Evolutionary conservation across 139 green algal species (phyloP).

Genomic region (Eudorina sp.): DNA sequence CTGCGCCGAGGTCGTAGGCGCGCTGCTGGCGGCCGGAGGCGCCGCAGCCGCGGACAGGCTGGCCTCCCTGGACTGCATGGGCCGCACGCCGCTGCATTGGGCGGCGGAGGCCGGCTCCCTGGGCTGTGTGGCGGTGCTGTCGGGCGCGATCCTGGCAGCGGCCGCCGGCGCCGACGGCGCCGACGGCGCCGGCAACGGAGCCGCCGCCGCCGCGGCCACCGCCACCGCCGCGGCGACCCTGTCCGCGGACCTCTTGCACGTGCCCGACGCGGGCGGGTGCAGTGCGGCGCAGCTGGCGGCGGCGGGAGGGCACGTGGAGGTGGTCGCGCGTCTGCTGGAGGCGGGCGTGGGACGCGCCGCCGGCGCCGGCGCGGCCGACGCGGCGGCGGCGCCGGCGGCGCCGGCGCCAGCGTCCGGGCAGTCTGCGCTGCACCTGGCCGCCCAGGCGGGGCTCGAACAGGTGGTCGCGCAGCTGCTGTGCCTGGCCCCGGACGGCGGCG

Average conservation of each 20-base stretch:
- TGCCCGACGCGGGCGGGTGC: neutral
- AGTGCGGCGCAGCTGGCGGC: constrained; percentile 38
- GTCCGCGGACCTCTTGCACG: constrained; percentile 10
- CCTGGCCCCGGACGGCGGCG: neutral
- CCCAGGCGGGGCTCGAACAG: constrained; percentile 12
- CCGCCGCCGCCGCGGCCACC: neutral
- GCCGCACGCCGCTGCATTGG: constrained; percentile 43
- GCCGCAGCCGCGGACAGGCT: neutral
- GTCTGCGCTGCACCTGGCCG: constrained; percentile 16
- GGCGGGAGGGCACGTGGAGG: constrained; percentile 23
- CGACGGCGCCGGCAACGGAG: too few relatives aligned
- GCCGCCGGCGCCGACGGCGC: neutral
- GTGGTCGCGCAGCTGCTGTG: constrained; percentile 19
- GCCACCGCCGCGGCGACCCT: neutral
- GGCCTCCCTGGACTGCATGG: neutral
- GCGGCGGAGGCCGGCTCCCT: constrained; percentile 17
- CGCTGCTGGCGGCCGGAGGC: constrained; percentile 17
- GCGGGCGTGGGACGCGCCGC: neutral
- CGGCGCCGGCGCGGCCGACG: neutral
- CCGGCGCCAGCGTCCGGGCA: neutral
- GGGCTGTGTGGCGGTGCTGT: constrained; percentile 20
- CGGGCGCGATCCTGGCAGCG: constrained; percentile 2
- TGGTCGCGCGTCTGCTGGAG: constrained; percentile 45
- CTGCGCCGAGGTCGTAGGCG: constrained; percentile 1
- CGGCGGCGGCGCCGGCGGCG: neutral